Base-by-base conservation (phyloP, 441 rosid species). In the Croton laevigatus region DNA sequence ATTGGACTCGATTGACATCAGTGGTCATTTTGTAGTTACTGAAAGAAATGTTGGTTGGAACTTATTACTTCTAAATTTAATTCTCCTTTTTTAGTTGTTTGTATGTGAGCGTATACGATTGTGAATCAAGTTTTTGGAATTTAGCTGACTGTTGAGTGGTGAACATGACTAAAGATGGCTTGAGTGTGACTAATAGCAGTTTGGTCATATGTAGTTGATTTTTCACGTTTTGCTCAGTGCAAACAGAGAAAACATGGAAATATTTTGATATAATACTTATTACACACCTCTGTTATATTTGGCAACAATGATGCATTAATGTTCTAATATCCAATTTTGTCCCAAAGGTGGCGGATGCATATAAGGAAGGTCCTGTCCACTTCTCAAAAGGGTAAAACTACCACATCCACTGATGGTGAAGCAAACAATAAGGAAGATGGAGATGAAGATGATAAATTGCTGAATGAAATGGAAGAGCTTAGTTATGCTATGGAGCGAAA, bases 401-500 rank as follows among this genome's bases (percentile, higher is more conserved):
- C 80, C 59, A 66, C 70, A 65, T 79, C 77, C 11, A 73, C 74
- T 65, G 86, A 78, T 20, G 84, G 66, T 22, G 87, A 68, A 51
- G 81, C 76, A 61, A 80, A 87, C 52, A 82, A 61, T 37, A 87
- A 85, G 65, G 86, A 83, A 73, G 86, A 87, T 63, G 91, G 82
- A 62, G 97, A 90, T 63, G 91, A 83, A 62, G 97, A 90, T 78
- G 97, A 92, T 77, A 92, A 72, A 74, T 79, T 90, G 61, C 91
- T 94, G 55, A 88, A 90, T 81, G 98, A 92, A 82, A 88, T 94
- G 94, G 99, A 92, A 70, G 97, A 94, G 79, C 75, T 94, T 72
- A 85, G 87, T 19, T 73, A 81, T 82, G 88, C 93, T 71, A 84
- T 80, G 82, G 98, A 89, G 38, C 87, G 76, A 63, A 91, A 82